phyloP scores from a whole-genome alignment of 352 stramenopile species.

The Globisporangium mamillatum region DNA sequence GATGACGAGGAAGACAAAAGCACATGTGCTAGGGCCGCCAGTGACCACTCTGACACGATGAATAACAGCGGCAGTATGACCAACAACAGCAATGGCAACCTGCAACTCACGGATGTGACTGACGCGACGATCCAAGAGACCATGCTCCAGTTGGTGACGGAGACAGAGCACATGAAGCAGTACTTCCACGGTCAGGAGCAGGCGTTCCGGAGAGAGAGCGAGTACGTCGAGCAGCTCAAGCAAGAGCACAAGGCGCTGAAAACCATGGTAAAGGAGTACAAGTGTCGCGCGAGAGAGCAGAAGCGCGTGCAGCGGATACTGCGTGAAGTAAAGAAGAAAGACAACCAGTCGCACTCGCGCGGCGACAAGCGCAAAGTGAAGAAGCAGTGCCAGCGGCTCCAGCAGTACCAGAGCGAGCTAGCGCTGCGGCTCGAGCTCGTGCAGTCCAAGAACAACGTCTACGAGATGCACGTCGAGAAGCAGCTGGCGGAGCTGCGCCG shows the following conservation, averaged over 20 bases:
- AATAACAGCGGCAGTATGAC: neutral
- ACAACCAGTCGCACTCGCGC: slow-evolving; percentile 15
- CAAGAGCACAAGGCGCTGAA: slow-evolving; percentile 41
- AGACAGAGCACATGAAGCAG: slow-evolving; percentile 33
- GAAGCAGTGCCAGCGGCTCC: slow-evolving; percentile 46
- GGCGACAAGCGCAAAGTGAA: slow-evolving; percentile 20
- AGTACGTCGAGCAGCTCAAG: slow-evolving; percentile 28
- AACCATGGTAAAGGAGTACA: slow-evolving; percentile 33
- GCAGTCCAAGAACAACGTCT: slow-evolving; percentile 52
- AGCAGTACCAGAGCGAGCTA: slow-evolving; percentile 43
- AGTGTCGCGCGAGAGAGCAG: slow-evolving; percentile 30
- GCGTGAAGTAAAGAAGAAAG: slow-evolving; percentile 18
- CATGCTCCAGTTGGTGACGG: slow-evolving; percentile 26
- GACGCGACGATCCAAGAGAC: slow-evolving; percentile 31
- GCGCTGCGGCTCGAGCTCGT: slow-evolving; percentile 57
- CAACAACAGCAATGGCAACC: neutral
- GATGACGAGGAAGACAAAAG: neutral
- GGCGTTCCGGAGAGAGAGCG: slow-evolving; percentile 25
- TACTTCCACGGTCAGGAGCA: slow-evolving; percentile 36
- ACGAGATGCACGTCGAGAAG: slow-evolving; percentile 53
- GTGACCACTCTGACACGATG: neutral
- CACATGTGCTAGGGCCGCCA: neutral
- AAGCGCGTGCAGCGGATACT: slow-evolving; percentile 35
- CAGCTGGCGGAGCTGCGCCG: slow-evolving; percentile 48
- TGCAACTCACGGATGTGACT: slow-evolving; percentile 10